These are phyloP conservation scores for Coemansia sp. DNA, from an alignment of 192 early-diverging fungal species.

Conservation along the genomic window DNA sequence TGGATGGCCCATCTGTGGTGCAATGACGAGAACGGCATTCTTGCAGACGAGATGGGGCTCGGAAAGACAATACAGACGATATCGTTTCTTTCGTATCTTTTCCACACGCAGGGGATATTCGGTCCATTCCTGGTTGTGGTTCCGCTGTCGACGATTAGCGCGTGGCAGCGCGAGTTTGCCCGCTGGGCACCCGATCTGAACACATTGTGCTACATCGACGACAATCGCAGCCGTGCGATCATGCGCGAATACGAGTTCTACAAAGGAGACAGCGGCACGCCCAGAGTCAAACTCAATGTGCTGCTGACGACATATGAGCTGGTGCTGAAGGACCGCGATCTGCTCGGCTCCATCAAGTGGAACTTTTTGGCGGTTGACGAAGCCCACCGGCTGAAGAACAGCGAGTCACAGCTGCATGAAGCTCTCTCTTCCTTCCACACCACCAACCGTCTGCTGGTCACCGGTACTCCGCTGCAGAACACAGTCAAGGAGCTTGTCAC, in stretches of 20 bases:
- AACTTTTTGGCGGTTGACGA: slow-evolving; percentile 94
- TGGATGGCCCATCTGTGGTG: slow-evolving; percentile 98
- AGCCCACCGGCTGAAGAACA: slow-evolving; percentile 97
- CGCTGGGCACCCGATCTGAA: slow-evolving; percentile 97
- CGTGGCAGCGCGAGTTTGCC: slow-evolving; percentile 95
- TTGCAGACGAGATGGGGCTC: slow-evolving; percentile 94
- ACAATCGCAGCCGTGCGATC: slow-evolving; percentile 72
- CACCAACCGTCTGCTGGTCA: slow-evolving; percentile 89
- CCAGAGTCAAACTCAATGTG: slow-evolving; percentile 82
- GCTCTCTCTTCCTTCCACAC: slow-evolving; percentile 85
- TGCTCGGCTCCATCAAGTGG: slow-evolving; percentile 85
- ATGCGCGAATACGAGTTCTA: slow-evolving; percentile 97
- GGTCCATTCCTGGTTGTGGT: slow-evolving; percentile 97
- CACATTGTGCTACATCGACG: slow-evolving; percentile 85
- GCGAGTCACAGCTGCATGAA: slow-evolving; percentile 91
- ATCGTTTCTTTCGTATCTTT: slow-evolving; percentile 86
- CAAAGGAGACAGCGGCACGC: slow-evolving; percentile 46
- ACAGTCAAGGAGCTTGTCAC: slow-evolving; percentile 91
- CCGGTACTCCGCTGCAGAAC: slow-evolving; percentile 99
- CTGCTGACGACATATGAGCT: slow-evolving; percentile 95
- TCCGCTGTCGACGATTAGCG: slow-evolving; percentile 90
- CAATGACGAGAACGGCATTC: slow-evolving; percentile 91
- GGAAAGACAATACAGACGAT: slow-evolving; percentile 99
- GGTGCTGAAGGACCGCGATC: slow-evolving; percentile 84
- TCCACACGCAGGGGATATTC: slow-evolving; percentile 78